These are phyloP conservation scores for Boletus patriciae DNA, from an alignment of 768 basidiomycete species.

Conservation along the genomic window DNA sequence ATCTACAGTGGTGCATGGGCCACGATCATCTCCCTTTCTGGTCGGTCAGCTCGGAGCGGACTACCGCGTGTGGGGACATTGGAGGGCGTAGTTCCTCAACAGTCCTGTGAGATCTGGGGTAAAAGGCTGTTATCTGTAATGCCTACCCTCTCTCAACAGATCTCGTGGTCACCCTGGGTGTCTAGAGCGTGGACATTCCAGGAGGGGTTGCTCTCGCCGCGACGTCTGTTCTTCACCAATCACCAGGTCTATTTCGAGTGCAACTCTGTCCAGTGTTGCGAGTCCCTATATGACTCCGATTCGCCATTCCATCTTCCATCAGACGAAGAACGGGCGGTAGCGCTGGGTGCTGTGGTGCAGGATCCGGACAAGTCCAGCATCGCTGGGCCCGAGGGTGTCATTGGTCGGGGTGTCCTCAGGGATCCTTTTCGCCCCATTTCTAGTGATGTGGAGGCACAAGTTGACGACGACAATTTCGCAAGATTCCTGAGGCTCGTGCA, in stretches of 20 bases:
- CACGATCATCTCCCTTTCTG: constrained; percentile 13
- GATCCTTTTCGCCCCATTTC: constrained; percentile 12
- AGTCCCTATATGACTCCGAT: constrained; percentile 10
- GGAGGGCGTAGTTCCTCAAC: constrained; percentile 10
- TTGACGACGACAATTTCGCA: neutral
- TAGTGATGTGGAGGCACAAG: neutral
- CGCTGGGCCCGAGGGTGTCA: neutral
- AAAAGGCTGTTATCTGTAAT: constrained; percentile 10
- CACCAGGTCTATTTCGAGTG: constrained; percentile 23
- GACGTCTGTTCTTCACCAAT: constrained; percentile 20
- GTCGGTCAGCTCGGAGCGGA: constrained; percentile 4
- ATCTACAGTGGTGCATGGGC: constrained; percentile 17
- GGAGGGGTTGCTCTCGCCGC: constrained; percentile 18
- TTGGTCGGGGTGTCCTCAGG: constrained; percentile 5
- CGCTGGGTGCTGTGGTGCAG: neutral
- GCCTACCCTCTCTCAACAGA: constrained; percentile 7
- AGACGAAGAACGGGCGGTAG: neutral
- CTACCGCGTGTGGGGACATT: constrained; percentile 17
- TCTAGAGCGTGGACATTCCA: constrained; percentile 20
- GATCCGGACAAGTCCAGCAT: neutral
- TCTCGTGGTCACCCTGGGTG: constrained; percentile 12
- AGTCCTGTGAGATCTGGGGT: constrained; percentile 1
- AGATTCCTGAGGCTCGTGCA: constrained; percentile 7
- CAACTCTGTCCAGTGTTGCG: constrained; percentile 11
- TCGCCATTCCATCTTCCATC: constrained; percentile 16